These are phyloP conservation scores for Carallia pectinifolia DNA, from an alignment of 345 rosid species.

Conservation along the genomic window DNA sequence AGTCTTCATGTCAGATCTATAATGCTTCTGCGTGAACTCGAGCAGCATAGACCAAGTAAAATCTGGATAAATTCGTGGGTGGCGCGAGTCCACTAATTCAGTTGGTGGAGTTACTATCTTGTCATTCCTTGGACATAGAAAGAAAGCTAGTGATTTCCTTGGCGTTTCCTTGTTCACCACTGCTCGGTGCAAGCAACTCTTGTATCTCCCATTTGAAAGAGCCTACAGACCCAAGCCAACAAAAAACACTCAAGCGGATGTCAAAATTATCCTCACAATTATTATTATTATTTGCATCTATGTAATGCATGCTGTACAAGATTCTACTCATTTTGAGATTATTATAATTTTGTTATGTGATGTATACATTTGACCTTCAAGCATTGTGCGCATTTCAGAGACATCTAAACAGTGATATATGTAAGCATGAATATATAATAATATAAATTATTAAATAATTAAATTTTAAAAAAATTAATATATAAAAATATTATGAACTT, in stretches of 20 bases:
- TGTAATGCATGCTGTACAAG: too few species aligned
- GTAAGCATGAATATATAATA: too few species aligned
- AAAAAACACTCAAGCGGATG: neutral
- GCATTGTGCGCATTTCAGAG: too few species aligned
- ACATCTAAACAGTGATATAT: too few species aligned
- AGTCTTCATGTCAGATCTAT: constrained; percentile 20
- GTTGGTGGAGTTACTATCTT: constrained; percentile 22
- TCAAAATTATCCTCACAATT: neutral
- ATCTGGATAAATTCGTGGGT: constrained; percentile 19
- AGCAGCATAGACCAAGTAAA: constrained; percentile 22
- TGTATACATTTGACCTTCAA: too few species aligned
- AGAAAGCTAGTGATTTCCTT: constrained; percentile 23
- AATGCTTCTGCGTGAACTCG: constrained; percentile 23
- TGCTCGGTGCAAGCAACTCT: constrained; percentile 27
- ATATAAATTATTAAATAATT: too few species aligned
- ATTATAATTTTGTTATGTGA: too few species aligned
- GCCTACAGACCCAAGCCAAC: constrained; percentile 7
- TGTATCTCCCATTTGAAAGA: constrained; percentile 22
- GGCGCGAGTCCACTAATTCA: constrained; percentile 12
- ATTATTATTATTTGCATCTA: too few species aligned
- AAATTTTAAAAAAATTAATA: too few species aligned
- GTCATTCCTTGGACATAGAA: constrained; percentile 20
- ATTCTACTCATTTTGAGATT: too few species aligned
- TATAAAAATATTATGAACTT: too few species aligned
- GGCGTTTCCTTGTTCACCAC: constrained; percentile 16